These are phyloP conservation scores for Sphenostylis stenocarpa DNA, from an alignment of 306 rosid genomes.

Conservation along the genomic window DNA sequence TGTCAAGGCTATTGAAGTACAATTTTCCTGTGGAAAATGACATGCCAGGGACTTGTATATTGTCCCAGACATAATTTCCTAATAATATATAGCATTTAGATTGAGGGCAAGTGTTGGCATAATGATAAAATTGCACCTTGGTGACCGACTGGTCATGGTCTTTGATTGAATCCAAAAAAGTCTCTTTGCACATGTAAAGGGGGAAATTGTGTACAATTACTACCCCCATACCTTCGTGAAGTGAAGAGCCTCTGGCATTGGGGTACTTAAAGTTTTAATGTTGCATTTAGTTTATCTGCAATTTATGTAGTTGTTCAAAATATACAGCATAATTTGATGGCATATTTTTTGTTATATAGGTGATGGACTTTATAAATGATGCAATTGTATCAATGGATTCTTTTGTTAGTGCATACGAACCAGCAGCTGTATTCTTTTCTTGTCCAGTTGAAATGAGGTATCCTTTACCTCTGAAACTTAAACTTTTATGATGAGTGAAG, in stretches of 20 bases:
- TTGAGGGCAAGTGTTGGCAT: background rate
- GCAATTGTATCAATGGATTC: slow-evolving; percentile 83
- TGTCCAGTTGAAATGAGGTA: slow-evolving; percentile 85
- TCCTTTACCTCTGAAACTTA: slow-evolving; percentile 10
- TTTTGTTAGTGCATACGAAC: slow-evolving; percentile 61
- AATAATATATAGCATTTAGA: background rate
- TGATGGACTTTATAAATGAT: slow-evolving; percentile 92
- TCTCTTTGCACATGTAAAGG: too few relatives aligned
- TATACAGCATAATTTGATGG: slow-evolving; percentile 26
- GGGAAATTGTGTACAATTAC: background rate
- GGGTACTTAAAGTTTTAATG: too few relatives aligned
- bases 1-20: background rate
- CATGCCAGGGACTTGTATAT: background rate
- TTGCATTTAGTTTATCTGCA: slow-evolving; percentile 15
- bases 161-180: too few relatives aligned
- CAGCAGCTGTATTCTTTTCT: slow-evolving; percentile 74
- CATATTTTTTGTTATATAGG: slow-evolving; percentile 50
- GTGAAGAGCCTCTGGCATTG: too few relatives aligned
- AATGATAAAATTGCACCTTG: background rate
- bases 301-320: slow-evolving; percentile 23
- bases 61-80: background rate
- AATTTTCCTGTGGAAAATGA: slow-evolving; percentile 24
- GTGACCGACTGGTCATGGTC: too few relatives aligned
- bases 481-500: slow-evolving; percentile 14
- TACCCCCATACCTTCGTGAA: background rate